Percentiles rank a stretch among this genome's conserved stretches.
Conservation (phyloP, 2,329 filamentous ascomycete genomes). For the Nothopassalora personata region DNA sequence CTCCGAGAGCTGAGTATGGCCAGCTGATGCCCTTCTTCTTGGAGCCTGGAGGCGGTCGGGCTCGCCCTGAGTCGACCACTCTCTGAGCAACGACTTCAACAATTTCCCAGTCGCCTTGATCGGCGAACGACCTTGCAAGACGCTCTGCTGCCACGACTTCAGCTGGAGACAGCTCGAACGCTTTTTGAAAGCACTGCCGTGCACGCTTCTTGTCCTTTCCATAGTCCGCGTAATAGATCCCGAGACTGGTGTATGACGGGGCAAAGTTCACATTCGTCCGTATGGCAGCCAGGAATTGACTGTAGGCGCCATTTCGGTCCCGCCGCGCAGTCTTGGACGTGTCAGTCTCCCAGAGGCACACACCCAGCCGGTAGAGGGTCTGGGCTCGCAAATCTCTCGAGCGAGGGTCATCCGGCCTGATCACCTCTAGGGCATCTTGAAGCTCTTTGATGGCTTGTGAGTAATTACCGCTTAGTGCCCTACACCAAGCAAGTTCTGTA, state of each 20-base stretch:
- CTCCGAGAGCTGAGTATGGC: slow-evolving; percentile 89
- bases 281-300: slow-evolving; percentile 74
- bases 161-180: slow-evolving; percentile 81
- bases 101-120: slow-evolving; percentile 90
- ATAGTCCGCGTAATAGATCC: slow-evolving; percentile 87
- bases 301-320: slow-evolving; percentile 75
- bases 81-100: slow-evolving; percentile 89
- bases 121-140: slow-evolving; percentile 77
- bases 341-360: slow-evolving; percentile 81
- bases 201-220: slow-evolving; percentile 80
- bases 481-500: slow-evolving; percentile 88
- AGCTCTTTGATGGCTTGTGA: slow-evolving; percentile 62
- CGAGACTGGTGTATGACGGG: slow-evolving; percentile 84
- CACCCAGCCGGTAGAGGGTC: slow-evolving; percentile 79
- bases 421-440: slow-evolving; percentile 59
- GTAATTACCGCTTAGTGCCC: slow-evolving; percentile 74
- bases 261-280: slow-evolving; percentile 85
- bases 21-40: slow-evolving; percentile 91
- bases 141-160: slow-evolving; percentile 85
- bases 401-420: slow-evolving; percentile 58
- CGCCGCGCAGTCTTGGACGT: slow-evolving; percentile 68
- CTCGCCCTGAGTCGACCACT: slow-evolving; percentile 90
- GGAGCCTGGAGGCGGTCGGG: slow-evolving; percentile 82
- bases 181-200: slow-evolving; percentile 91
- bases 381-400: slow-evolving; percentile 72